These are phyloP conservation scores for Tylopilus subfusipes DNA, from an alignment of 768 basidiomycete species.

Conservation along the genomic window DNA sequence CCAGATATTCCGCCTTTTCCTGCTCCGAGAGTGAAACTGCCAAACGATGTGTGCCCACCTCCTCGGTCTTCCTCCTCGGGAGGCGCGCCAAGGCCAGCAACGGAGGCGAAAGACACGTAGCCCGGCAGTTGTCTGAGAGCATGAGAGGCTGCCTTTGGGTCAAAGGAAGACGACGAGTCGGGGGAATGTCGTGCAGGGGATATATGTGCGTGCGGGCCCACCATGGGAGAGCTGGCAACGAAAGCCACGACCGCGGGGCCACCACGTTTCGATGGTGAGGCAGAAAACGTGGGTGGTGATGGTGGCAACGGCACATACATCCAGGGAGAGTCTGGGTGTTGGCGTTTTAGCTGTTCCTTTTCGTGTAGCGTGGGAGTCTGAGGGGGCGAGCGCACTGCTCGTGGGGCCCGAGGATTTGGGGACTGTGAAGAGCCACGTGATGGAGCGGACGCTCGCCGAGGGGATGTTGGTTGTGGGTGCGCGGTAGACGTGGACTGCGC, in stretches of 20 bases:
- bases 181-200: slow-evolving; percentile 14
- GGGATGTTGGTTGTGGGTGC: slow-evolving; percentile 4
- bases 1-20: slow-evolving; percentile 19
- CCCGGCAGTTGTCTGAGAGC: slow-evolving; percentile 55
- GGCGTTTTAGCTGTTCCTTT: slow-evolving; percentile 9
- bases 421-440: slow-evolving; percentile 9
- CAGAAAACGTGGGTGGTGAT: slow-evolving; percentile 26
- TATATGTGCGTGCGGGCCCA: slow-evolving; percentile 10
- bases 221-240: slow-evolving; percentile 16
- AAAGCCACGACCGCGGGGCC: slow-evolving; percentile 23
- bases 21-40: slow-evolving; percentile 15
- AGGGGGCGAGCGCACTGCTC: slow-evolving; percentile 14
- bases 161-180: slow-evolving; percentile 46
- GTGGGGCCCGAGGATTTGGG: slow-evolving; percentile 17
- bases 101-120: slow-evolving; percentile 64
- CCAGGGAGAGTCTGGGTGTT: slow-evolving; percentile 26
- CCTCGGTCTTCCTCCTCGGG: slow-evolving; percentile 42
- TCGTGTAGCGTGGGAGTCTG: slow-evolving; percentile 20
- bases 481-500: slow-evolving; percentile 5
- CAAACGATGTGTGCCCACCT: slow-evolving; percentile 19
- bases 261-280: slow-evolving; percentile 29
- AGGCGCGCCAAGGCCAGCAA: slow-evolving; percentile 65
- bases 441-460: slow-evolving; percentile 1
- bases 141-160: slow-evolving; percentile 58
- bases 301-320: slow-evolving; percentile 28